phyloP scores from a whole-genome alignment of 2,329 filamentous ascomycete species.

The Dichotomopilus funicola region DNA sequence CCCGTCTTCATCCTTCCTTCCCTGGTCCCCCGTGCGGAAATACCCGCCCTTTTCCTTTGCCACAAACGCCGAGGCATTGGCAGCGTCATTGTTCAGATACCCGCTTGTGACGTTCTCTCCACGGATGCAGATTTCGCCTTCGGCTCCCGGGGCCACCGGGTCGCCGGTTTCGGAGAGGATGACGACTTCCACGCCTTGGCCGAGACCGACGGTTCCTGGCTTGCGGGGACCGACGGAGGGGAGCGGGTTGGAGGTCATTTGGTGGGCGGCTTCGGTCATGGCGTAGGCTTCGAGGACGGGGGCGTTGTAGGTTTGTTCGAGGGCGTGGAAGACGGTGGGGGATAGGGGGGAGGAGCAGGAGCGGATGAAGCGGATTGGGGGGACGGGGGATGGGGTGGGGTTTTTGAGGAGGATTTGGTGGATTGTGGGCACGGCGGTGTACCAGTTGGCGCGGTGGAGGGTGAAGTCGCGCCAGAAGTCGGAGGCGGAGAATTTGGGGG shows the following conservation, averaged over 20 bases:
- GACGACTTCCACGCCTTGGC: slow-evolving; percentile 74
- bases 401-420: slow-evolving; percentile 81
- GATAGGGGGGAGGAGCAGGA: slow-evolving; percentile 81
- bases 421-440: slow-evolving; percentile 87
- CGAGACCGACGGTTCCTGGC: slow-evolving; percentile 75
- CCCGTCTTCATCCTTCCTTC: slow-evolving; percentile 70
- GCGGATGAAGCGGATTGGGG: slow-evolving; percentile 76
- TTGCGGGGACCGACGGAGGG: slow-evolving; percentile 61
- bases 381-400: slow-evolving; percentile 59
- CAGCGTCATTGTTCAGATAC: slow-evolving; percentile 74
- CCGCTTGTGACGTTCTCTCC: slow-evolving; percentile 80
- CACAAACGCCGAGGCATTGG: slow-evolving; percentile 69
- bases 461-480: slow-evolving; percentile 79
- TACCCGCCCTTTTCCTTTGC: slow-evolving; percentile 51
- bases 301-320: slow-evolving; percentile 68
- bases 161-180: slow-evolving; percentile 67
- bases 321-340: slow-evolving; percentile 71
- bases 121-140: slow-evolving; percentile 76
- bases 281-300: slow-evolving; percentile 86
- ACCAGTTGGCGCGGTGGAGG: slow-evolving; percentile 75
- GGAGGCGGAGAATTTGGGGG: slow-evolving; percentile 69
- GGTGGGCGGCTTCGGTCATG: slow-evolving; percentile 85
- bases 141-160: slow-evolving; percentile 59
- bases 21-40: slow-evolving; percentile 85
- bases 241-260: slow-evolving; percentile 72